Evolutionary conservation across 1,139 yeast species (phyloP), one percentile per base, ranked within the genome.

Genomic region (Blastobotrys ciferrii): DNA sequence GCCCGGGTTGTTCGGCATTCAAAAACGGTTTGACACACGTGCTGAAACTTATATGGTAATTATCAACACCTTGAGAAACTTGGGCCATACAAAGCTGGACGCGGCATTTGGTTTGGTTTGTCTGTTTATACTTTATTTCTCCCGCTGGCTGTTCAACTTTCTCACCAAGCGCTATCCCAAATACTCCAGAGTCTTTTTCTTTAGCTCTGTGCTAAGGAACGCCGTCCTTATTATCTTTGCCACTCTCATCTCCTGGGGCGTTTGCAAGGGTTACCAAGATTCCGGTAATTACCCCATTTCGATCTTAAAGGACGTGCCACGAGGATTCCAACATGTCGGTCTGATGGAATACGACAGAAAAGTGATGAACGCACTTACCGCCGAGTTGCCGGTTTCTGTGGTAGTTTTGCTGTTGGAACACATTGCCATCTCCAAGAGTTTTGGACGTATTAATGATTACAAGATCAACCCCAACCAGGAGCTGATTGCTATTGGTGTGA

Each of bases 381-480:
- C 84, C 3, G 94, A 89, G 63, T 70, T 91, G 46, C 97, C 97
- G 2, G 92, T 89, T 32, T 84, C 96, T 12, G 78, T 83, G 28
- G 84, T 91, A 57, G 82, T 91, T 51, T 75, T 91, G 58, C 77
- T 91, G 53, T 75, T 91, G 58, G 97, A 91, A 68, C 98, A 91
- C 67, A 89, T 91, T 65, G 92, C 97, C 49, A 91, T 91, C 60
- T 77, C 97, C 48, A 91, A 89, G 68, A 87, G 96, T 2, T 91
- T 91, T 64, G 98, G 96, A 53, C 79, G 97, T 70, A 74, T 89
- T 58, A 89, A 91, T 64, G 96, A 87, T 66, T 91, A 91, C 70
- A 87, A 87, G 62, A 84, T 91, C 62, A 78, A 82, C 53, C 96
- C 98, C 42, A 91, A 91, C 70, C 98, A 91, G 72, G 98, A 91